These are phyloP conservation scores for Cymbidium sinense DNA, from an alignment of 106 monocot species.

Conservation along the genomic window DNA sequence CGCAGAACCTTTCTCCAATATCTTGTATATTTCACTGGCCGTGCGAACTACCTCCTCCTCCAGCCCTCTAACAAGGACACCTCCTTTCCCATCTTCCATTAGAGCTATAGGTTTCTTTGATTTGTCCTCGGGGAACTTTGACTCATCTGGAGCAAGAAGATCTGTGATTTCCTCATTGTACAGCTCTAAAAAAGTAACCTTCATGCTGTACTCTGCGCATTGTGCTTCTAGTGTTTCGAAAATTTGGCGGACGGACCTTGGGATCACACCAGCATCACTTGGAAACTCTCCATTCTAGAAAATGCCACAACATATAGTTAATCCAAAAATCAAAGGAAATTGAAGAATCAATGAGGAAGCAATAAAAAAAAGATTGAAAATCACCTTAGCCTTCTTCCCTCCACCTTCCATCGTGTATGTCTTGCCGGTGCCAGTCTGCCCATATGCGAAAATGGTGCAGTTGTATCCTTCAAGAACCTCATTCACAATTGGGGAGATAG, in stretches of 20 bases:
- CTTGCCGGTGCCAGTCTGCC: slow-evolving; percentile 96
- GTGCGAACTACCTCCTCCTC: slow-evolving; percentile 70
- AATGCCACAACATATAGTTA: not conserved
- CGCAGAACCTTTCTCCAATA: slow-evolving; percentile 87
- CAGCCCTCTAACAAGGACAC: slow-evolving; percentile 58
- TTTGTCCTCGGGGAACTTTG: slow-evolving; percentile 59
- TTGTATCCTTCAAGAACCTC: slow-evolving; percentile 99
- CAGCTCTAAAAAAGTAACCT: slow-evolving; percentile 90
- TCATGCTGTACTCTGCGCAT: slow-evolving; percentile 89
- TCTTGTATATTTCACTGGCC: slow-evolving; percentile 90
- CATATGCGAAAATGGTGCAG: slow-evolving; percentile 96
- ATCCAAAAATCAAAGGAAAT: slow-evolving; percentile 5
- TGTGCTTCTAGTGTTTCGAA: slow-evolving; percentile 84
- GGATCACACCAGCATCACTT: slow-evolving; percentile 92
- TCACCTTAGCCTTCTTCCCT: slow-evolving; percentile 79
- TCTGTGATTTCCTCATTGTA: slow-evolving; percentile 98
- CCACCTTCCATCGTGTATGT: slow-evolving; percentile 99
- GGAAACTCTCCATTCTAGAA: slow-evolving; percentile 86
- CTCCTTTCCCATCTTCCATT: slow-evolving; percentile 79
- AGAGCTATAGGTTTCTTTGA: slow-evolving; percentile 62
- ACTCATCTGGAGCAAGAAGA: slow-evolving; percentile 79
- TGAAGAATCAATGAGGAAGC: not conserved
- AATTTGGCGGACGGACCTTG: slow-evolving; percentile 77
- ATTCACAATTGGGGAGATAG: slow-evolving; percentile 81
- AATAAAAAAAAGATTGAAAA: not conserved